Percentiles rank a stretch among this genome's conserved stretches.
These are phyloP conservation scores for Blastocystis sp. DNA, from an alignment of 352 stramenopile species.

Conservation along the genomic window DNA sequence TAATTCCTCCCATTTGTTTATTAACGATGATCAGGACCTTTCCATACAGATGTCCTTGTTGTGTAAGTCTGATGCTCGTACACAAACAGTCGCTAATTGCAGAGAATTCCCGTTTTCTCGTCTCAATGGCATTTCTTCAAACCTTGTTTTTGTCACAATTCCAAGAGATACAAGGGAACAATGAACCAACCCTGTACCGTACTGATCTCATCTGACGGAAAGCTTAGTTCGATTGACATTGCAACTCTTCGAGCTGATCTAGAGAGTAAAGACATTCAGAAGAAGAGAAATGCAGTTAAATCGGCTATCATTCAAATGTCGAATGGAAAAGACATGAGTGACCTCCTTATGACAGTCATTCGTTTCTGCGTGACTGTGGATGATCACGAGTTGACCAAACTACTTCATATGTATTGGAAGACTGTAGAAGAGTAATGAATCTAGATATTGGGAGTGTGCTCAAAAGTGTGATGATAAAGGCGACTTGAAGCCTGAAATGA, in stretches of 20 bases:
- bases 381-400: constrained; percentile 98
- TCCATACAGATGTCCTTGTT: too few species aligned
- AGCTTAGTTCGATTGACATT: constrained; percentile 67
- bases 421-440: background rate
- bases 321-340: constrained; percentile 93
- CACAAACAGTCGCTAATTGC: background rate
- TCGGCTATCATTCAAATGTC: constrained; percentile 93
- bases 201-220: constrained; percentile 67
- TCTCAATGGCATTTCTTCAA: background rate
- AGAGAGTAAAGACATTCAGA: constrained; percentile 69
- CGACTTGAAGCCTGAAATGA: constrained; percentile 98
- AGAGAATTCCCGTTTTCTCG: background rate
- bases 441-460: constrained; percentile 71
- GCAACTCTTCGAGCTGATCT: constrained; percentile 66
- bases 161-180: background rate
- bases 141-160: constrained; percentile 1
- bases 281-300: constrained; percentile 95
- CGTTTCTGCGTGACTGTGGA: constrained; percentile 97
- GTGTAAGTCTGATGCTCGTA: too few species aligned
- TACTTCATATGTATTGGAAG: constrained; percentile 96
- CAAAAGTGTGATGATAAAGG: constrained; percentile 73
- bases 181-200: constrained; percentile 66
- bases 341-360: constrained; percentile 99
- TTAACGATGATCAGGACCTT: too few species aligned
- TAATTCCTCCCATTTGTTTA: too few species aligned